Conservation (phyloP, 441 rosid genomes). For the Syzygium syzygioides region DNA sequence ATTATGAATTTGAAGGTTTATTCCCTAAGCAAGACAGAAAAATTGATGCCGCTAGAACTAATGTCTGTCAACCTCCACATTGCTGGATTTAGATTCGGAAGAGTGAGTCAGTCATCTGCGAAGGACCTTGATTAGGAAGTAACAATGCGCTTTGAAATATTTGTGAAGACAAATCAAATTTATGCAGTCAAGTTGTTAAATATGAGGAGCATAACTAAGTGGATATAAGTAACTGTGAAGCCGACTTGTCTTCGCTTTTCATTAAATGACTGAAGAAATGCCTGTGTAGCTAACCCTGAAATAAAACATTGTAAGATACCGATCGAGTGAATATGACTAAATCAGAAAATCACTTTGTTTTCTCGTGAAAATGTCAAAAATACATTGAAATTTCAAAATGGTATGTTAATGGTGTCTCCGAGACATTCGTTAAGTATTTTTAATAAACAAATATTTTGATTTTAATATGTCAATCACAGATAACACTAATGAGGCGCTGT, state of each 20-base stretch:
- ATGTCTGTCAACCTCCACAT: background rate
- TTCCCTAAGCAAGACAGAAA: background rate
- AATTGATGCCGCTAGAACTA: background rate
- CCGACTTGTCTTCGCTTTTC: background rate
- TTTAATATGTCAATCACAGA: background rate
- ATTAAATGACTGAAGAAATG: background rate
- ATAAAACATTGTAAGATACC: background rate
- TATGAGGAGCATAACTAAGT: background rate
- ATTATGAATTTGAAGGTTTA: background rate
- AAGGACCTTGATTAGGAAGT: background rate
- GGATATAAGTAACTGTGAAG: background rate
- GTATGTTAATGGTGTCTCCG: background rate
- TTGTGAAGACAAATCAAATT: background rate
- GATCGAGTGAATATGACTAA: background rate
- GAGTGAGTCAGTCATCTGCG: background rate
- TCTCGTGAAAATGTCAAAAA: background rate
- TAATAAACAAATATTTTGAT: background rate
- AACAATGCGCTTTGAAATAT: background rate
- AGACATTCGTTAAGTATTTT: background rate
- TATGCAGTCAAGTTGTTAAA: background rate
- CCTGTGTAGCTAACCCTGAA: background rate
- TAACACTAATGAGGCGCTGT: background rate
- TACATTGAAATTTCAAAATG: background rate
- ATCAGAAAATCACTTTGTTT: background rate
- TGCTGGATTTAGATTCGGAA: background rate